Conservation (phyloP, 148 eudicot genomes). For the Suaeda aralocaspica region DNA sequence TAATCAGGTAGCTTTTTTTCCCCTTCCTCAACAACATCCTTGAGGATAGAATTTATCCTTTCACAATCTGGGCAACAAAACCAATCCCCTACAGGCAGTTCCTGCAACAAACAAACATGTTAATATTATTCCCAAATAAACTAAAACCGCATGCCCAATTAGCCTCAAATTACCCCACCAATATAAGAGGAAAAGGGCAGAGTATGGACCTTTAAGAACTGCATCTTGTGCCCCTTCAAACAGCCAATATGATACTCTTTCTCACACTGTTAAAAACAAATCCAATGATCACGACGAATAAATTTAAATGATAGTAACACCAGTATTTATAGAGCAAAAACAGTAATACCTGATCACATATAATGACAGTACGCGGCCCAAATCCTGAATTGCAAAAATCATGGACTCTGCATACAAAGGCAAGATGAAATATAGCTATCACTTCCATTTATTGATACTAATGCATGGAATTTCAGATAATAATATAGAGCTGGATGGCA, state of each 20-base stretch:
- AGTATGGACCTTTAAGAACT: conserved; percentile 47
- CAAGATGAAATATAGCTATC: neutral
- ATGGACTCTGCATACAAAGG: conserved; percentile 47
- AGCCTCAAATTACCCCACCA: neutral
- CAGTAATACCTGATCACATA: conserved; percentile 76
- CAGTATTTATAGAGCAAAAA: neutral
- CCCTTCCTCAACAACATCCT: conserved; percentile 41
- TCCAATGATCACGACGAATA: neutral
- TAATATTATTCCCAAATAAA: neutral
- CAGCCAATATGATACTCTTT: conserved; percentile 83
- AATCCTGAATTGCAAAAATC: conserved; percentile 65
- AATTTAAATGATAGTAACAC: neutral
- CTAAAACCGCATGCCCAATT: neutral
- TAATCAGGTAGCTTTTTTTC: conserved; percentile 48
- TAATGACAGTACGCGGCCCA: conserved; percentile 63
- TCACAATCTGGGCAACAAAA: conserved; percentile 58
- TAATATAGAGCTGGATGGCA: neutral
- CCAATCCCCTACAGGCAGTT: conserved; percentile 75
- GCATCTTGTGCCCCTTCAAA: conserved; percentile 52
- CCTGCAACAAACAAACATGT: conserved; percentile 41
- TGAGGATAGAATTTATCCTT: conserved; percentile 42
- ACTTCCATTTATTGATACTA: conserved; percentile 1
- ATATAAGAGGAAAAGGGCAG: neutral
- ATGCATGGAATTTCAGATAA: neutral
- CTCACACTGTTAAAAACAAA: conserved; percentile 52